phyloP scores from a whole-genome alignment of 2,329 filamentous ascomycete genomes.

The Aspergillus japonicus region DNA sequence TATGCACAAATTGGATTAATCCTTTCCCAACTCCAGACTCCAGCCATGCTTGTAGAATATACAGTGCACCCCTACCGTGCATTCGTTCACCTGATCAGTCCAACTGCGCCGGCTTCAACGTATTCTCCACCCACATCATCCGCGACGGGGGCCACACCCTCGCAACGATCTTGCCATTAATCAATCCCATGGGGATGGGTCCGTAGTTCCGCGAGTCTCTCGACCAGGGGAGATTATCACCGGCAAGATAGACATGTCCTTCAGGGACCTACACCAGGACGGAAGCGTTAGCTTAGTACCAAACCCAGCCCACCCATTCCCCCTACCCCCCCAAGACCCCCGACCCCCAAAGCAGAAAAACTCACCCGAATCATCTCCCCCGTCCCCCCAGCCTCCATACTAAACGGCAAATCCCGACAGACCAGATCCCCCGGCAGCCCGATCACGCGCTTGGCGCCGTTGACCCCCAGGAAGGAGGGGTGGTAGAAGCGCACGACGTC shows the following conservation, averaged over 20 bases:
- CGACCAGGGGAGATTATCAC: constrained; percentile 82
- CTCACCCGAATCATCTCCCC: constrained; percentile 53
- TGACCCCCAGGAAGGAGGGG: constrained; percentile 62
- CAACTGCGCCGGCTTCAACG: constrained; percentile 34
- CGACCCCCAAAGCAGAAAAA: constrained; percentile 1
- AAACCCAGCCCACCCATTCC: background rate
- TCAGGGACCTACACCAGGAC: constrained; percentile 65
- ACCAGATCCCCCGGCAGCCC: constrained; percentile 66
- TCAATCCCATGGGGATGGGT: constrained; percentile 77
- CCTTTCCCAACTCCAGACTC: constrained; percentile 31
- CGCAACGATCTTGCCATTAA: constrained; percentile 77
- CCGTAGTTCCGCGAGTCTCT: constrained; percentile 85
- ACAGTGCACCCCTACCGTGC: background rate
- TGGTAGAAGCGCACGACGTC: constrained; percentile 79
- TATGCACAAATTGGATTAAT: constrained; percentile 33
- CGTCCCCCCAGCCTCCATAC: constrained; percentile 30
- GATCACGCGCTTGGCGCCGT: constrained; percentile 75
- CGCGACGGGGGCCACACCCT: constrained; percentile 38
- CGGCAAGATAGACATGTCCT: constrained; percentile 87
- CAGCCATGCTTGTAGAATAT: constrained; percentile 9
- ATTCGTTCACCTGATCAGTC: constrained; percentile 7
- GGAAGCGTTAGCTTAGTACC: background rate
- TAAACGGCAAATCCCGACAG: constrained; percentile 42
- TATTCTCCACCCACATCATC: constrained; percentile 39
- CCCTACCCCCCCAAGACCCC: background rate